phyloP scores from a whole-genome alignment of 139 green algal genomes.

The Pleodorina starrii region DNA sequence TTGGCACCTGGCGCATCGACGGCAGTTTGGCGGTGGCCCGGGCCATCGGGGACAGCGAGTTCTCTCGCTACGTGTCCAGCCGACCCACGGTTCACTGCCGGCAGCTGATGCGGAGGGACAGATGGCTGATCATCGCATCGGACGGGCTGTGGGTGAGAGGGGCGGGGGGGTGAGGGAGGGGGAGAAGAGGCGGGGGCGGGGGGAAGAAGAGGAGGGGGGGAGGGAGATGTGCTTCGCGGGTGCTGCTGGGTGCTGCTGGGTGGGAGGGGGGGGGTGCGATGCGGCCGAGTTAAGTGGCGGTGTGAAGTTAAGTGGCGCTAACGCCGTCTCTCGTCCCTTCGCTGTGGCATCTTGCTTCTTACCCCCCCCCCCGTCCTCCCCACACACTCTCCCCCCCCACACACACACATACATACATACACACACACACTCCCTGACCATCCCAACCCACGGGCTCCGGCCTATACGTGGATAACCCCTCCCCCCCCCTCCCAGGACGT shows the following conservation, averaged over 20 bases:
- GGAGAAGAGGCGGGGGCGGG: neutral
- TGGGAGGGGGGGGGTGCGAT: too few relatives aligned
- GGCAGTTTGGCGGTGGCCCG: slow-evolving; percentile 45
- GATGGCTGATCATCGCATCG: slow-evolving; percentile 35
- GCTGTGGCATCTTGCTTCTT: too few relatives aligned
- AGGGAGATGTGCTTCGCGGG: neutral
- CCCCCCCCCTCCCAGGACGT: slow-evolving; percentile 29
- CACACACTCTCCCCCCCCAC: too few relatives aligned
- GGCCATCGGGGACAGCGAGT: slow-evolving; percentile 45
- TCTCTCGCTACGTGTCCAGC: slow-evolving; percentile 21
- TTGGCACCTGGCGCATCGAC: slow-evolving; percentile 51
- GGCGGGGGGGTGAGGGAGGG: neutral
- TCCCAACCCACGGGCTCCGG: too few relatives aligned
- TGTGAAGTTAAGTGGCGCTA: too few relatives aligned
- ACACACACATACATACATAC: too few relatives aligned
- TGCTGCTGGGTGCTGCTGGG: too few relatives aligned
- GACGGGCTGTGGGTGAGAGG: slow-evolving; percentile 42
- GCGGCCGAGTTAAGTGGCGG: too few relatives aligned
- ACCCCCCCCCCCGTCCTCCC: too few relatives aligned
- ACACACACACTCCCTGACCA: too few relatives aligned
- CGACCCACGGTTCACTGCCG: slow-evolving; percentile 24
- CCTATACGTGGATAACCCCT: too few relatives aligned
- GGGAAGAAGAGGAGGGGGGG: neutral
- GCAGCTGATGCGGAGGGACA: slow-evolving; percentile 30
- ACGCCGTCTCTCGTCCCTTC: too few relatives aligned